Conservation (phyloP, 2,329 filamentous ascomycete genomes). For the Arachnopeziza araneosa region DNA sequence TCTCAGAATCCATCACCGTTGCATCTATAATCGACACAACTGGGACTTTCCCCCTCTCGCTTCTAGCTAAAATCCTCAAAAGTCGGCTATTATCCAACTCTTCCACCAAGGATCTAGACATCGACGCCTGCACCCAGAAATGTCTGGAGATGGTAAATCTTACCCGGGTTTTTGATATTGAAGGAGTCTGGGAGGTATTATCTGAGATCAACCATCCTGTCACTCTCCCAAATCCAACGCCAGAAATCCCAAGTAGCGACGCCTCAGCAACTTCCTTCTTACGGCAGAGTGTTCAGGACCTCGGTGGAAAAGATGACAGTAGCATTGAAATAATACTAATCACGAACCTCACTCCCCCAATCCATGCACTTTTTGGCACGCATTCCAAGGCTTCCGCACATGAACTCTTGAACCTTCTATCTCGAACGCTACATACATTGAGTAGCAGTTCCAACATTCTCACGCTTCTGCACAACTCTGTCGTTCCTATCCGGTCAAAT, state of each 20-base stretch:
- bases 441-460: slow-evolving; percentile 41
- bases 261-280: neutral
- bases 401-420: slow-evolving; percentile 42
- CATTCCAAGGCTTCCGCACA: slow-evolving; percentile 35
- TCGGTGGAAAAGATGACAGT: neutral
- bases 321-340: slow-evolving; percentile 44
- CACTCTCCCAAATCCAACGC: neutral
- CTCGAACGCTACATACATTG: slow-evolving; percentile 41
- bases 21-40: slow-evolving; percentile 28
- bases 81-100: slow-evolving; percentile 5
- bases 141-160: slow-evolving; percentile 47
- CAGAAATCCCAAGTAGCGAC: neutral
- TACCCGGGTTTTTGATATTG: slow-evolving; percentile 52
- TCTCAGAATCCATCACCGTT: slow-evolving; percentile 3
- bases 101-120: slow-evolving; percentile 2
- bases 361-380: slow-evolving; percentile 44
- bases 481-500: slow-evolving; percentile 35
- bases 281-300: neutral
- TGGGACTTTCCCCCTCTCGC: slow-evolving; percentile 25
- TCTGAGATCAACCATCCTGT: slow-evolving; percentile 36
- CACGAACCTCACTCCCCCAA: slow-evolving; percentile 48
- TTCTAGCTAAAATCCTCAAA: slow-evolving; percentile 24
- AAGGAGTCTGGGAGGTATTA: slow-evolving; percentile 53
- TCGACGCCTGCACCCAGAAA: slow-evolving; percentile 16
- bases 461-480: slow-evolving; percentile 50